Conservation (phyloP, 805 yeast genomes). For the Pichia gijzeniarum region DNA sequence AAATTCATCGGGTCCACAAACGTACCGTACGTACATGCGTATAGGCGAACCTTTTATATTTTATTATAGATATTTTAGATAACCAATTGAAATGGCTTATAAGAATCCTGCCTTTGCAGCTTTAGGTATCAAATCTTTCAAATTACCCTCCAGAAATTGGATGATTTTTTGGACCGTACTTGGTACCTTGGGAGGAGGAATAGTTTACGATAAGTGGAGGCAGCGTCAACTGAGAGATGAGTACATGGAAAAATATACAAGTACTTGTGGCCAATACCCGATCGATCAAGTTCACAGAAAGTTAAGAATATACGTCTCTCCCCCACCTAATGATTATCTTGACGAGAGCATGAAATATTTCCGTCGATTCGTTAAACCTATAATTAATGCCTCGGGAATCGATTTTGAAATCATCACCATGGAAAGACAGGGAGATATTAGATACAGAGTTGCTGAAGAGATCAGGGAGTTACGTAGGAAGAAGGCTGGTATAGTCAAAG, state of each 20-base stretch:
- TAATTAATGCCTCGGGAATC: slow-evolving; percentile 73
- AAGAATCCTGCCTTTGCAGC: slow-evolving; percentile 75
- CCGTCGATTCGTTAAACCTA: slow-evolving; percentile 77
- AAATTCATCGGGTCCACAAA: too few species aligned
- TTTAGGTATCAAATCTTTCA: slow-evolving; percentile 75
- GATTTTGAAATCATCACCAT: slow-evolving; percentile 78
- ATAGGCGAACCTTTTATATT: too few species aligned
- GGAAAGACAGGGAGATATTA: slow-evolving; percentile 82
- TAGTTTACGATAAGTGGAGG: slow-evolving; percentile 69
- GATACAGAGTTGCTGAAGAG: slow-evolving; percentile 74
- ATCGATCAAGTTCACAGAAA: slow-evolving; percentile 60
- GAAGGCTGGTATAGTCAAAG: slow-evolving; percentile 21
- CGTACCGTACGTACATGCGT: too few species aligned
- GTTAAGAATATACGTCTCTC: slow-evolving; percentile 78
- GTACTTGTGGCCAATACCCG: slow-evolving; percentile 21
- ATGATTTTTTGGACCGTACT: slow-evolving; percentile 74
- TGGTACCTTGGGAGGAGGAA: slow-evolving; percentile 64
- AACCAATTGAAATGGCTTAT: too few species aligned
- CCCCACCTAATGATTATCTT: slow-evolving; percentile 92
- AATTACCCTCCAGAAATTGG: slow-evolving; percentile 92
- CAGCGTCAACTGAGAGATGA: slow-evolving; percentile 56
- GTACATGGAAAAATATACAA: slow-evolving; percentile 37
- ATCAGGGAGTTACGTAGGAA: slow-evolving; percentile 63
- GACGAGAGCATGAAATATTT: slow-evolving; percentile 69
- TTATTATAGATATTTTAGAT: too few species aligned